These are phyloP conservation scores for Obba rivulosa DNA, from an alignment of 768 basidiomycete species.

Conservation along the genomic window DNA sequence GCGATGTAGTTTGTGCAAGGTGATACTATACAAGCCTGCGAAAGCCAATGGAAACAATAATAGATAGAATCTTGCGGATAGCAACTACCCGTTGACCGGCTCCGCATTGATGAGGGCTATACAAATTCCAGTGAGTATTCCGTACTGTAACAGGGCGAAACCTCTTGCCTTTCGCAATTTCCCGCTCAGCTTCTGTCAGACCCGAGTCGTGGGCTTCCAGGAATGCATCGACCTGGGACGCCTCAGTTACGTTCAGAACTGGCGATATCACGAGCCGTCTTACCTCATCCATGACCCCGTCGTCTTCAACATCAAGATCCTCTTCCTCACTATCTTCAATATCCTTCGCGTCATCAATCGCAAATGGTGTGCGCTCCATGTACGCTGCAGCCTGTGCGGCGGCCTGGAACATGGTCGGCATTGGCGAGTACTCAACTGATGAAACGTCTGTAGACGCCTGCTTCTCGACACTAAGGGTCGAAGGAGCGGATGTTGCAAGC, in stretches of 20 bases:
- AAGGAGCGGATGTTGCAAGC: constrained; percentile 33
- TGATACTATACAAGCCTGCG: constrained; percentile 12
- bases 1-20: constrained; percentile 12
- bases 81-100: constrained; percentile 39
- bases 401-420: constrained; percentile 60
- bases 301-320: constrained; percentile 48
- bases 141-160: constrained; percentile 1
- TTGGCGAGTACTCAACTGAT: constrained; percentile 39
- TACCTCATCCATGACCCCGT: constrained; percentile 88
- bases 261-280: constrained; percentile 15
- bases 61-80: background rate
- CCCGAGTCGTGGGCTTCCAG: constrained; percentile 90
- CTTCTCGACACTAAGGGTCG: constrained; percentile 48
- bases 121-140: background rate
- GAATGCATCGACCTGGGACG: constrained; percentile 78
- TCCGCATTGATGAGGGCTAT: constrained; percentile 57
- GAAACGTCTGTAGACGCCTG: constrained; percentile 12
- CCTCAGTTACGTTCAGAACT: background rate
- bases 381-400: constrained; percentile 71
- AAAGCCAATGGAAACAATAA: constrained; percentile 4
- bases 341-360: constrained; percentile 92
- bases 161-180: constrained; percentile 64
- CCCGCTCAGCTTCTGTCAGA: constrained; percentile 72
- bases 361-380: constrained; percentile 91
- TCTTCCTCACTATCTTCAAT: constrained; percentile 64